Evolutionary conservation across 495 filamentous ascomycete genomes (phyloP).

Genomic region (Lepraria neglecta): DNA sequence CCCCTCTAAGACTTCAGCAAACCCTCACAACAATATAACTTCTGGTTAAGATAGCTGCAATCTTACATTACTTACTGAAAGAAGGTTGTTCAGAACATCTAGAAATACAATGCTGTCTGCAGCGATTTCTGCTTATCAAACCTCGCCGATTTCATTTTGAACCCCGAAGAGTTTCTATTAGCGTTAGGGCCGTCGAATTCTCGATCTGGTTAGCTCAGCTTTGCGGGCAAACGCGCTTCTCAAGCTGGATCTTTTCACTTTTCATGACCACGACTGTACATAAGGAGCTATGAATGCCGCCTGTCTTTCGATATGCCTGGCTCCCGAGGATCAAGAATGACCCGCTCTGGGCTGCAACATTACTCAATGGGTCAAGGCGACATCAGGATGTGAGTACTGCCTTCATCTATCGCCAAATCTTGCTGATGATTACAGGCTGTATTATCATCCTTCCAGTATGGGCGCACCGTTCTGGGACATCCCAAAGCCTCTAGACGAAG

Average conservation of each 20-base stretch:
- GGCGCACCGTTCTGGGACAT: neutral
- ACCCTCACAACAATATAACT: too few relatives aligned
- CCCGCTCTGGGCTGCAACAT: neutral
- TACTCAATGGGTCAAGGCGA: neutral
- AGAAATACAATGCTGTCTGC: too few relatives aligned
- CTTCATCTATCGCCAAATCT: neutral
- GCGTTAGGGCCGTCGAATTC: neutral
- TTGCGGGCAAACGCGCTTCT: neutral
- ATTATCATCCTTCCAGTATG: neutral
- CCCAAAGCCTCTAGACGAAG: slow-evolving; percentile 3
- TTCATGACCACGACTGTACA: neutral
- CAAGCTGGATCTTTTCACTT: too few relatives aligned
- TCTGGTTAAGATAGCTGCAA: too few relatives aligned
- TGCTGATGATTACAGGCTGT: slow-evolving; percentile 6
- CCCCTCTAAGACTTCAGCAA: too few relatives aligned
- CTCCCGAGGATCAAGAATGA: neutral
- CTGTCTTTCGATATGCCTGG: neutral
- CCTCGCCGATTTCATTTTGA: too few relatives aligned
- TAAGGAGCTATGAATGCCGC: slow-evolving; percentile 17
- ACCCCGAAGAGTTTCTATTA: neutral
- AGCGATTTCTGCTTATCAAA: too few relatives aligned
- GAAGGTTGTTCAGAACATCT: too few relatives aligned
- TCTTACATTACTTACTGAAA: too few relatives aligned
- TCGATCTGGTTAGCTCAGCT: neutral
- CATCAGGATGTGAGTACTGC: slow-evolving; percentile 7